Conservation (phyloP, 2,329 filamentous ascomycete genomes). For the Truncatella angustata region DNA sequence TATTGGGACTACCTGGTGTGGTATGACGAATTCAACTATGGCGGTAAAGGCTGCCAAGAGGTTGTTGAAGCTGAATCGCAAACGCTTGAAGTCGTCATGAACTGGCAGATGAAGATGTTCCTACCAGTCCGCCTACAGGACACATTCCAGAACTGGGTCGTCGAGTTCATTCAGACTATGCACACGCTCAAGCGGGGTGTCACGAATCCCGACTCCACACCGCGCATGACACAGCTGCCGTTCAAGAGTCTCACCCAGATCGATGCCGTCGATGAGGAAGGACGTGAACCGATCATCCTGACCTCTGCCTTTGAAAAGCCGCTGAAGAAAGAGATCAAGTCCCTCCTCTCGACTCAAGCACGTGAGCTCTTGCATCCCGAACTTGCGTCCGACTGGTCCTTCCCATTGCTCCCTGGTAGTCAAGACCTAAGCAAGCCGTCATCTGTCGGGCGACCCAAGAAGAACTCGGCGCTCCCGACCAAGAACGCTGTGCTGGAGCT, state of each 20-base stretch:
- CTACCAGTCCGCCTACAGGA: constrained; percentile 77
- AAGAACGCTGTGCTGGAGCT: constrained; percentile 83
- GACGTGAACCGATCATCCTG: constrained; percentile 64
- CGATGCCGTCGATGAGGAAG: constrained; percentile 53
- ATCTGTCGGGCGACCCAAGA: constrained; percentile 11
- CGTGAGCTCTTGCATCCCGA: constrained; percentile 88
- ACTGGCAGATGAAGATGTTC: constrained; percentile 95
- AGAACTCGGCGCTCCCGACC: constrained; percentile 12
- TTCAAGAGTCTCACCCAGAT: constrained; percentile 37
- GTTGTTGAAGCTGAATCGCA: constrained; percentile 74
- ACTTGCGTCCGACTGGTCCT: constrained; percentile 80
- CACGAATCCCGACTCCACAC: constrained; percentile 49
- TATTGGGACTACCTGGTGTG: constrained; percentile 99
- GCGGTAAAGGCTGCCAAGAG: constrained; percentile 84
- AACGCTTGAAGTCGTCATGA: constrained; percentile 87
- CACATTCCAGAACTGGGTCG: constrained; percentile 86
- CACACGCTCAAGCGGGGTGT: constrained; percentile 69
- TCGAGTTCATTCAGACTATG: constrained; percentile 95
- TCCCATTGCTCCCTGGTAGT: constrained; percentile 76
- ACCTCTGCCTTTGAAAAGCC: constrained; percentile 85
- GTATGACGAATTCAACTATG: constrained; percentile 99
- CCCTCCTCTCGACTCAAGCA: constrained; percentile 80
- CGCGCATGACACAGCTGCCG: constrained; percentile 57
- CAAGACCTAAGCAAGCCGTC: constrained; percentile 47
- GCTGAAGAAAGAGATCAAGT: constrained; percentile 81